Conservation (phyloP, 2,329 filamentous ascomycete genomes). For the Colletotrichum destructivum region DNA sequence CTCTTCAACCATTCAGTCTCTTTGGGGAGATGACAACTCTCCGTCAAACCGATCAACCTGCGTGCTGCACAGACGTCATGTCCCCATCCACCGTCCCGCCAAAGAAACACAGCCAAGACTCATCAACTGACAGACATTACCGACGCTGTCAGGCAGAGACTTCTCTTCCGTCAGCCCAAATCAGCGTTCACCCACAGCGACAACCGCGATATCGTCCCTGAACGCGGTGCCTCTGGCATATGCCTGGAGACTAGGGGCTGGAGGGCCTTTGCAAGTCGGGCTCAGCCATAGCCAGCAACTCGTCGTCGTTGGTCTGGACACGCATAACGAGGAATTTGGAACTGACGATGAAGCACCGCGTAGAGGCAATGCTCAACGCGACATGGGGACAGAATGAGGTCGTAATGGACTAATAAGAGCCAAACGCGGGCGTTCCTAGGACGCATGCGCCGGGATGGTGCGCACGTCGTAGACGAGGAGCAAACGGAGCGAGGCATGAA, state of each 20-base stretch:
- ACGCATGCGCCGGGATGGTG: slow-evolving; percentile 60
- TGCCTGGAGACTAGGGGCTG: slow-evolving; percentile 67
- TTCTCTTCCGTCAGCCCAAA: too few species aligned
- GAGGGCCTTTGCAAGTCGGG: slow-evolving; percentile 60
- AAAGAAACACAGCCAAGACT: not conserved
- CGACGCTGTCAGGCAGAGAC: not conserved
- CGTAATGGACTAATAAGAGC: slow-evolving; percentile 63
- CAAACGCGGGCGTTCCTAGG: slow-evolving; percentile 58
- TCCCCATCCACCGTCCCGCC: not conserved
- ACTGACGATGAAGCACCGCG: slow-evolving; percentile 62
- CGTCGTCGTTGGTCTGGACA: slow-evolving; percentile 83
- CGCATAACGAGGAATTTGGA: slow-evolving; percentile 66
- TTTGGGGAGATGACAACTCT: too few species aligned
- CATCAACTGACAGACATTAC: not conserved
- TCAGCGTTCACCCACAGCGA: too few species aligned
- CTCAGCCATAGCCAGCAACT: slow-evolving; percentile 73
- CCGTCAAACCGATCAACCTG: not conserved
- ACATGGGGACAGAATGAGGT: slow-evolving; percentile 62
- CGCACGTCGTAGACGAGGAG: slow-evolving; percentile 60
- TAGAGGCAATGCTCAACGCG: slow-evolving; percentile 68
- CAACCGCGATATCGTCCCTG: slow-evolving; percentile 57
- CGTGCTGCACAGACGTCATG: not conserved
- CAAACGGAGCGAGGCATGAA: slow-evolving; percentile 46
- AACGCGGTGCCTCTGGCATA: slow-evolving; percentile 71
- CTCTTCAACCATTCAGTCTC: too few species aligned